Evolutionary conservation across 306 rosid species (phyloP).

Genomic region (Glycine soja): DNA sequence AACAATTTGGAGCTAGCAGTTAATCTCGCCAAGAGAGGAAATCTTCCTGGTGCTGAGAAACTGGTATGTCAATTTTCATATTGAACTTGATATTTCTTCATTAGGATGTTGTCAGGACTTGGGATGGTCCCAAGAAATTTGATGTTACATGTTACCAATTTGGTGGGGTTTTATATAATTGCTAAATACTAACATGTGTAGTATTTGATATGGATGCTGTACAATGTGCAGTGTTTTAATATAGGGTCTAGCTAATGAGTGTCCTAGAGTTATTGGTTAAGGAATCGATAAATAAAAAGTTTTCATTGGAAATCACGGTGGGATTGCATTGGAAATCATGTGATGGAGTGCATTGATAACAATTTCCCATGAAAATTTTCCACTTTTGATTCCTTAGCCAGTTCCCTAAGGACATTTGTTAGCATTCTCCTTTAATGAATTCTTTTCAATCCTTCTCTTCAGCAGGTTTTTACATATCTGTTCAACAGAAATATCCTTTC

Average conservation of each 20-base stretch:
- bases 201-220: conserved; percentile 28
- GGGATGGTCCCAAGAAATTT: conserved; percentile 23
- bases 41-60: conserved; percentile 99
- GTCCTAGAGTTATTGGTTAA: not conserved
- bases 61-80: conserved; percentile 62
- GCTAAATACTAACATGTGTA: conserved; percentile 19
- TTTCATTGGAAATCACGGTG: not conserved
- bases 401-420: not conserved
- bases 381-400: not conserved
- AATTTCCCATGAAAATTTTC: not conserved
- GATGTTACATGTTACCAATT: conserved; percentile 22
- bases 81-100: conserved; percentile 4
- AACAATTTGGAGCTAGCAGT: conserved; percentile 99
- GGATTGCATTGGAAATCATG: not conserved
- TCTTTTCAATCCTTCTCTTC: conserved; percentile 20
- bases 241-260: not conserved
- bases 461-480: conserved; percentile 2
- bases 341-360: not conserved
- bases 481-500: conserved; percentile 31
- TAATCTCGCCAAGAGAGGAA: conserved; percentile 98
- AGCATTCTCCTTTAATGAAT: not conserved
- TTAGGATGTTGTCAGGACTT: conserved; percentile 25
- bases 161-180: conserved; percentile 34
- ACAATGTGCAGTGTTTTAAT: conserved; percentile 9
- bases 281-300: not conserved